These are phyloP conservation scores for Exophiala alcalophila DNA, from an alignment of 2,329 filamentous ascomycete genomes.

Conservation along the genomic window DNA sequence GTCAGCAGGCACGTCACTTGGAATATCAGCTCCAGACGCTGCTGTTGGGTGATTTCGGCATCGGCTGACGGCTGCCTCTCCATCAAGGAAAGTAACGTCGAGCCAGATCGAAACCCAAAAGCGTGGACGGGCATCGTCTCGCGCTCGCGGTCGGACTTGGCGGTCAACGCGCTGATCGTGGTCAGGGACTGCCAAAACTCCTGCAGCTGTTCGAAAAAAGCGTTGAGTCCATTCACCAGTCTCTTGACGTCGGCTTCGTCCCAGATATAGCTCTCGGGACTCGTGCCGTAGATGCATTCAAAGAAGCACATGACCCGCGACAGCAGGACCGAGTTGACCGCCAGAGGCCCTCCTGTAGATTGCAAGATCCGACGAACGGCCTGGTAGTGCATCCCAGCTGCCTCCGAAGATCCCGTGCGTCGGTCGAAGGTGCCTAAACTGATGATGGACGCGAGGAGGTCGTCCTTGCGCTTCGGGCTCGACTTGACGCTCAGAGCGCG, in stretches of 20 bases:
- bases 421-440: constrained; percentile 24
- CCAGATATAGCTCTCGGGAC: constrained; percentile 26
- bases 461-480: constrained; percentile 20
- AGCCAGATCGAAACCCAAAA: constrained; percentile 17
- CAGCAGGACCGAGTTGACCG: constrained; percentile 20
- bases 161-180: constrained; percentile 14
- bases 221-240: constrained; percentile 15
- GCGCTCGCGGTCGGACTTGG: background rate
- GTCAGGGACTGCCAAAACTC: constrained; percentile 21
- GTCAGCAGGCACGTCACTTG: constrained; percentile 23
- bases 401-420: constrained; percentile 16
- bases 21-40: constrained; percentile 23
- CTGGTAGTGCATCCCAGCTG: constrained; percentile 21
- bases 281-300: constrained; percentile 27
- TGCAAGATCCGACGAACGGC: constrained; percentile 22
- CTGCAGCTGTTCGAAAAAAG: constrained; percentile 15
- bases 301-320: constrained; percentile 26
- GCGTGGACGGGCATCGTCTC: constrained; percentile 10
- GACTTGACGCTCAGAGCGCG: constrained; percentile 13
- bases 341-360: constrained; percentile 21
- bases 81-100: constrained; percentile 15
- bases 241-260: constrained; percentile 19
- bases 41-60: constrained; percentile 18
- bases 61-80: constrained; percentile 8
- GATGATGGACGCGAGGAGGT: constrained; percentile 25